A percentile compares a stretch with the other conserved stretches of the same genome.
Conservation (phyloP, 306 rosid genomes). For the Corylus americana region DNA sequence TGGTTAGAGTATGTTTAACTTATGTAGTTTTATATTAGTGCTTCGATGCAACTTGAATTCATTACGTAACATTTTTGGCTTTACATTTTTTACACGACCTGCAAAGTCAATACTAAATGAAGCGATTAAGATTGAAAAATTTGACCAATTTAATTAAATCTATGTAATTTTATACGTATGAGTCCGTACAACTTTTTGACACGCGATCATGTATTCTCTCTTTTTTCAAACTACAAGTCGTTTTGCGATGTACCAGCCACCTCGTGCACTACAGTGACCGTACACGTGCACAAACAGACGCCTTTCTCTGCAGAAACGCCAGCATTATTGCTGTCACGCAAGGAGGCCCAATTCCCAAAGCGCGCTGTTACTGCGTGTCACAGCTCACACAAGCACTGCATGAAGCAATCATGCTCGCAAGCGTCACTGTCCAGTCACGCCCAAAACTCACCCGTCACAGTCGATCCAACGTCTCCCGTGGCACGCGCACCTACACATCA, state of each 20-base stretch:
- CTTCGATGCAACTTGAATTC: too few species aligned
- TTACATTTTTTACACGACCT: too few species aligned
- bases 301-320: conserved; percentile 15
- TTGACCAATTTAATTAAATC: too few species aligned
- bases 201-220: too few species aligned
- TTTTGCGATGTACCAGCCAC: not conserved
- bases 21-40: too few species aligned
- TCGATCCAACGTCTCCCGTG: conserved; percentile 1
- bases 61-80: too few species aligned
- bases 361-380: not conserved
- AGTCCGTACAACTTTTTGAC: too few species aligned
- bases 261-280: conserved; percentile 12
- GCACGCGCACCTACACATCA: not conserved
- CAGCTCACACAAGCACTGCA: not conserved
- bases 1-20: too few species aligned
- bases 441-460: not conserved
- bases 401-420: not conserved
- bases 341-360: not conserved
- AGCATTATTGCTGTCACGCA: conserved; percentile 1
- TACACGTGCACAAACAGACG: conserved; percentile 31
- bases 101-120: too few species aligned
- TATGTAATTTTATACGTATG: too few species aligned
- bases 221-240: not conserved
- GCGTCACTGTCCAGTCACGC: not conserved
- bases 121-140: too few species aligned